These are phyloP conservation scores for Dalbergia cultrata DNA, from an alignment of 306 rosid species.

Conservation along the genomic window DNA sequence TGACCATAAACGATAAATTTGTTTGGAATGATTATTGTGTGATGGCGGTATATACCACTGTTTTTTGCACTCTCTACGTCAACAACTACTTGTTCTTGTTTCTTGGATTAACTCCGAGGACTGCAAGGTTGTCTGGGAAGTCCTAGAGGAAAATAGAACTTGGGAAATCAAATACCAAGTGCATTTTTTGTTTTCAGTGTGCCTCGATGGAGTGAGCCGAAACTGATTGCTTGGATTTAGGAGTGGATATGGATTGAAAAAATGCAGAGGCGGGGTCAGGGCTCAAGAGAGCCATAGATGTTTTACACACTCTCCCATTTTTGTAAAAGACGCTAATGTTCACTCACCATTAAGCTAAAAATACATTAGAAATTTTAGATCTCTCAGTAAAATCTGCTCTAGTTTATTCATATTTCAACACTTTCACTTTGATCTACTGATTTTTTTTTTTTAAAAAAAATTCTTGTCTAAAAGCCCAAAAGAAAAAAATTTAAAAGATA, in stretches of 20 bases:
- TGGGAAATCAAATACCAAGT: neutral
- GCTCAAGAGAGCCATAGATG: conserved; percentile 26
- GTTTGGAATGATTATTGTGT: neutral
- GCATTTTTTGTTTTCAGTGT: conserved; percentile 10
- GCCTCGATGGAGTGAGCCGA: conserved; percentile 34
- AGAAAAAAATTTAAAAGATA: too few relatives aligned
- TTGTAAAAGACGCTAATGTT: conserved; percentile 28
- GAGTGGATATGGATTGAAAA: conserved; percentile 46
- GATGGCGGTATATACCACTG: neutral
- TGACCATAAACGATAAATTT: conserved; percentile 42
- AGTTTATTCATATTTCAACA: too few relatives aligned
- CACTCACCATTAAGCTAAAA: conserved; percentile 10
- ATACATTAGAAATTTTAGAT: neutral
- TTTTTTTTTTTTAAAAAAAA: too few relatives aligned
- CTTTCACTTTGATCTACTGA: too few relatives aligned
- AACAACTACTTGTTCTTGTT: neutral
- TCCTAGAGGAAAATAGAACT: conserved; percentile 8
- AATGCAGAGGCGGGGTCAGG: conserved; percentile 18
- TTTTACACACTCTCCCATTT: conserved; percentile 36
- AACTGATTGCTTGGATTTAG: conserved; percentile 66
- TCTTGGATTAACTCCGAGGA: conserved; percentile 28
- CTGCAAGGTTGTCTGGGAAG: conserved; percentile 21
- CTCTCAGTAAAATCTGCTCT: too few relatives aligned
- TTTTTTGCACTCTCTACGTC: neutral
- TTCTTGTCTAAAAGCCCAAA: too few relatives aligned